These are phyloP conservation scores for Clonostachys solani DNA, from an alignment of 2,329 filamentous ascomycete genomes.

Conservation along the genomic window DNA sequence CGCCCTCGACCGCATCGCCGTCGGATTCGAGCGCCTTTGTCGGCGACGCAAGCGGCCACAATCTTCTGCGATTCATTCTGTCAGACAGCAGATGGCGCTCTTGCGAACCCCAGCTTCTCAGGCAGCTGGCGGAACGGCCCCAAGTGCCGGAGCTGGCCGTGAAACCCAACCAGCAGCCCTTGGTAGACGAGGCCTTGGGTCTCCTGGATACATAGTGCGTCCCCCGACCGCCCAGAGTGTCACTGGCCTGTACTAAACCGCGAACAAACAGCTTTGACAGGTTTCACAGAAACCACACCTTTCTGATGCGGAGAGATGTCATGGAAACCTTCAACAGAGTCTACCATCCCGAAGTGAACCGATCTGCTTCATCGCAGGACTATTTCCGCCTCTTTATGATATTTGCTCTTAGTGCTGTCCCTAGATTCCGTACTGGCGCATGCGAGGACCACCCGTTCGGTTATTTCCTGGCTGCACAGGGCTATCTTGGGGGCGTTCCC, in stretches of 20 bases:
- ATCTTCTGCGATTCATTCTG: constrained; percentile 6
- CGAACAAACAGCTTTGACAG: not conserved
- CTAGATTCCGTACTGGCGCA: constrained; percentile 20
- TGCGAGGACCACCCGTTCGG: constrained; percentile 29
- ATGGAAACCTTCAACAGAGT: constrained; percentile 1
- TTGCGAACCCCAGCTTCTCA: constrained; percentile 7
- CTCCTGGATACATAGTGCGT: constrained; percentile 4
- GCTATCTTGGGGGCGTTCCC: constrained; percentile 18
- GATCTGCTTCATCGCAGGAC: not conserved
- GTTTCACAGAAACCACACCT: constrained; percentile 4
- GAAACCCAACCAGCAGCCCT: constrained; percentile 3
- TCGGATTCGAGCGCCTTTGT: constrained; percentile 4
- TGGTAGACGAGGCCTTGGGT: constrained; percentile 1
- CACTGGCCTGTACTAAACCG: not conserved
- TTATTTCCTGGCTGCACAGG: constrained; percentile 29
- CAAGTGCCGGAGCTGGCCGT: constrained; percentile 5
- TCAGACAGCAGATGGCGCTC: constrained; percentile 7
- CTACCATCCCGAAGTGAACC: constrained; percentile 1
- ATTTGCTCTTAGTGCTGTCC: constrained; percentile 10
- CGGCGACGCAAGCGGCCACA: constrained; percentile 6
- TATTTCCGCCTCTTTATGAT: not conserved
- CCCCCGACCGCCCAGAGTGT: not conserved
- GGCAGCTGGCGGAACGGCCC: constrained; percentile 6
- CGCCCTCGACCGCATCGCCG: constrained; percentile 3
- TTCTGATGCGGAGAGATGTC: constrained; percentile 2